Evolutionary conservation across 495 filamentous ascomycete species (phyloP).

Genomic region (Aspergillus ellipticus): DNA sequence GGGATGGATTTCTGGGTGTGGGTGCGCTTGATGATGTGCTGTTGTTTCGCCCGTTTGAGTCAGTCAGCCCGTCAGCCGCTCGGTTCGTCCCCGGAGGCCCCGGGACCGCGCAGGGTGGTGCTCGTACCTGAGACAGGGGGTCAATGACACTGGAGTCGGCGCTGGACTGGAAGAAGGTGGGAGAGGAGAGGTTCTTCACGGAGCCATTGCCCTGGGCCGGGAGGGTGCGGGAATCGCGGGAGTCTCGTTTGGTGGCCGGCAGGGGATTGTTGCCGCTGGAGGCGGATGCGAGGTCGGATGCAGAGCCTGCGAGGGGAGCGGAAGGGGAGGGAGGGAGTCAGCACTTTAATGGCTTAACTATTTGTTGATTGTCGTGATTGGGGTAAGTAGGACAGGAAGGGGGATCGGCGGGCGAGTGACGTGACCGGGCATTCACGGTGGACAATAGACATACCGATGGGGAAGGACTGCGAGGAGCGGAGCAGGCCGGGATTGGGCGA

Average conservation of each 20-base stretch:
- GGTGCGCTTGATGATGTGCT: constrained; percentile 81
- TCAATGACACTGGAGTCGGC: constrained; percentile 48
- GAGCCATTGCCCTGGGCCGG: constrained; percentile 9
- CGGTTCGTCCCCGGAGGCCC: constrained; percentile 7
- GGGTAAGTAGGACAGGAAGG: too few relatives aligned
- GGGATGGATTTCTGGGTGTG: constrained; percentile 70
- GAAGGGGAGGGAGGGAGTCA: constrained; percentile 8
- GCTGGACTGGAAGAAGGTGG: constrained; percentile 28
- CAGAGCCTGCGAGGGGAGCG: constrained; percentile 20
- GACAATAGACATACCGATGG: constrained; percentile 27
- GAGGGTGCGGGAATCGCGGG: constrained; percentile 16
- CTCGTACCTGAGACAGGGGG: constrained; percentile 53
- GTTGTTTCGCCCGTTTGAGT: constrained; percentile 10
- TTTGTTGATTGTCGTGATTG: too few relatives aligned
- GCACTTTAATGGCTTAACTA: too few relatives aligned
- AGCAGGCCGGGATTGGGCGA: constrained; percentile 11
- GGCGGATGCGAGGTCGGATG: constrained; percentile 35
- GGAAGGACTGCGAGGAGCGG: constrained; percentile 20
- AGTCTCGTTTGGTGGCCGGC: constrained; percentile 22
- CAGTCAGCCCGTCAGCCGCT: constrained; percentile 18
- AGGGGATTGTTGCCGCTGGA: constrained; percentile 33
- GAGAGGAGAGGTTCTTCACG: constrained; percentile 26
- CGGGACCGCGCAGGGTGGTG: not conserved
- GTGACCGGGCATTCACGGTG: not conserved
- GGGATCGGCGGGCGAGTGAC: constrained; percentile 15